Evolutionary conservation across 176 grass and related monocot species (phyloP), one percentile per base, ranked within the genome.

Genomic region (Cenchrus purpureus): DNA sequence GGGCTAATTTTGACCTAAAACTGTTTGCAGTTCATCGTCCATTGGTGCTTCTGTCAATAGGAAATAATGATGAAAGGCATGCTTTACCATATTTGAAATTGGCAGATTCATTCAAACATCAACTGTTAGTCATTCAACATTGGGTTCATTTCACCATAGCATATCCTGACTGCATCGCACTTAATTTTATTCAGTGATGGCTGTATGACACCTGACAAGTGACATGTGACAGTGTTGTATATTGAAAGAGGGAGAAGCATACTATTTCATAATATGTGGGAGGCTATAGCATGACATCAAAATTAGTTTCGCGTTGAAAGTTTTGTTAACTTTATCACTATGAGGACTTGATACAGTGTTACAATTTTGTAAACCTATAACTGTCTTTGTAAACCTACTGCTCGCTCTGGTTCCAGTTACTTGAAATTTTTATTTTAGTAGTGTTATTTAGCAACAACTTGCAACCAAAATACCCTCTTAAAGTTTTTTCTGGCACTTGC

Each of bases 1-100:
- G 13, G 19, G 22, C 3, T 59, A 20, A 8, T 59, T 19, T 7
- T 10, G 60, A 14, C 12, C 28, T 32, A 42, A 58, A 68, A 67
- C 9, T 20, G 8, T 22, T 8, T 60, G 4, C n/a, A 82, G 16
- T 19, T 71, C 1, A 25, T 14, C 22, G 10, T 76, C 52, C 1
- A 12, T 79, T 74, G 22, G 50, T 60, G 7, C 0, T 58, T 73
- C 8, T 19, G 19, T 43, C 1, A 8, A 59, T 43, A 42, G 14
- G 13, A 48, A 17, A 54, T 65, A 55, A 55, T 5, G 22, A n/a
- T 2, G 17, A n/a, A 52, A 64, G 0, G 1, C 16, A 44, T 34
- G 13, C 59, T 79, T 19, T 16, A 46, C 17, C 29, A 85, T 86
- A 49, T 78, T 19, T 49, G 19, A 78, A 77, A 79, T 28, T 14